phyloP scores from a whole-genome alignment of 2,329 filamentous ascomycete species.

The Eutypella sp. region DNA sequence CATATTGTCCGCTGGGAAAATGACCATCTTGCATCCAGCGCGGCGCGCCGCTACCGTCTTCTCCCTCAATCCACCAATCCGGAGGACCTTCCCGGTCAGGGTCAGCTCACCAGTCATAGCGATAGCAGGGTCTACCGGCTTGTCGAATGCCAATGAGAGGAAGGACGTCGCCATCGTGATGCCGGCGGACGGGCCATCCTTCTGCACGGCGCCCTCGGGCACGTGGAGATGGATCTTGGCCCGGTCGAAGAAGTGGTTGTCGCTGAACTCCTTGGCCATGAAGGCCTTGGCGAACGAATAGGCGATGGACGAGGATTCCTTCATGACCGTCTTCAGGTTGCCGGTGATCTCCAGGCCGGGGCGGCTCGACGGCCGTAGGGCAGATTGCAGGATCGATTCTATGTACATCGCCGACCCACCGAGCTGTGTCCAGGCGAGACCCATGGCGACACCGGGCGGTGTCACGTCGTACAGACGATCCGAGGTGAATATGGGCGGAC shows the following conservation, averaged over 20 bases:
- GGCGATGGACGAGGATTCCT: constrained; percentile 90
- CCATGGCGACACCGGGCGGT: constrained; percentile 94
- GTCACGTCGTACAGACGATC: constrained; percentile 93
- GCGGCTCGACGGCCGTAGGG: constrained; percentile 66
- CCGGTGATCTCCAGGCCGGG: constrained; percentile 87
- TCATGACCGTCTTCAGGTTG: constrained; percentile 95
- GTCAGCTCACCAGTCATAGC: constrained; percentile 99
- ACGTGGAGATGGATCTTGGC: constrained; percentile 94
- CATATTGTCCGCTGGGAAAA: constrained; percentile 93
- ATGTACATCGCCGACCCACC: constrained; percentile 95
- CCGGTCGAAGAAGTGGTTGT: constrained; percentile 94
- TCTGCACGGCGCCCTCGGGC: constrained; percentile 91
- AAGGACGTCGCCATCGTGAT: constrained; percentile 98
- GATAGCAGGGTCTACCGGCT: constrained; percentile 74
- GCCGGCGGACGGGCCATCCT: constrained; percentile 88
- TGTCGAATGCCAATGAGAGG: constrained; percentile 76
- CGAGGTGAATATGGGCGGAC: constrained; percentile 90
- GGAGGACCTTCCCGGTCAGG: constrained; percentile 90
- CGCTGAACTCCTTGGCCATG: constrained; percentile 77
- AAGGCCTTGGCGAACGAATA: constrained; percentile 93
- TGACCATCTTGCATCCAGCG: constrained; percentile 86
- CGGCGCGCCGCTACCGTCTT: constrained; percentile 95
- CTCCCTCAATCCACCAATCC: constrained; percentile 90
- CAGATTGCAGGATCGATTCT: constrained; percentile 88
- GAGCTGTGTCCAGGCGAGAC: constrained; percentile 95